Percentiles rank a stretch among this genome's conserved stretches.
Evolutionary conservation across 192 early-diverging fungal genomes (phyloP).

Genomic region (Haplosporangium gracile): DNA sequence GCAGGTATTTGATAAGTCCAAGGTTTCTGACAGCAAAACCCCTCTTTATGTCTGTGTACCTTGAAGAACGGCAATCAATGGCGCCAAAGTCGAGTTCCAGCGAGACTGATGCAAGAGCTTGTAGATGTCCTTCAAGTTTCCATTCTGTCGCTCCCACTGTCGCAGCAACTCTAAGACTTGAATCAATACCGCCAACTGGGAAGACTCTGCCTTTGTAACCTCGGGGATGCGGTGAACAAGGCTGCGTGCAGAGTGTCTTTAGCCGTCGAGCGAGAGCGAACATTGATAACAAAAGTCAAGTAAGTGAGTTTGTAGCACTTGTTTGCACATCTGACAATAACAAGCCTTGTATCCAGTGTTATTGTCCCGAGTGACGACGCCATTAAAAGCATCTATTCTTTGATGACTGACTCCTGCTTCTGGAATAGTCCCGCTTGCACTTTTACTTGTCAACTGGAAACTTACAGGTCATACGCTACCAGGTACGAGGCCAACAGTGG

Average conservation of each 20-base stretch:
- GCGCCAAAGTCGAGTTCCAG: constrained; percentile 40
- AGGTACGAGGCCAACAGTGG: constrained; percentile 45
- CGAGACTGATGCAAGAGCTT: constrained; percentile 40
- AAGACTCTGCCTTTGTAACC: constrained; percentile 31
- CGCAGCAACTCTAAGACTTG: constrained; percentile 37
- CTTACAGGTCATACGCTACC: constrained; percentile 50
- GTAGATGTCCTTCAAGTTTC: constrained; percentile 47
- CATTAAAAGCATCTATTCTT: neutral
- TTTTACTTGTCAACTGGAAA: neutral
- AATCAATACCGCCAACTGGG: constrained; percentile 33
- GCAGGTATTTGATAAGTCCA: too few relatives aligned
- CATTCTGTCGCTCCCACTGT: constrained; percentile 52
- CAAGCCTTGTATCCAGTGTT: neutral
- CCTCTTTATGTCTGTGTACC: constrained; percentile 13
- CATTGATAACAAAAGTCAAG: neutral
- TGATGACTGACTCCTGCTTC: neutral
- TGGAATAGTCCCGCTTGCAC: neutral
- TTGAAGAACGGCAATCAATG: constrained; percentile 44
- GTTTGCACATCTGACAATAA: neutral
- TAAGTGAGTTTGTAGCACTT: neutral
- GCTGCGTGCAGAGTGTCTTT: constrained; percentile 40
- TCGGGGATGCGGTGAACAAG: constrained; percentile 34
- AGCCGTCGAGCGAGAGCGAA: too few relatives aligned
- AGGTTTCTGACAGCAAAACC: too few relatives aligned
- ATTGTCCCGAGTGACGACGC: neutral